Evolutionary conservation across 164 flowering plant species (phyloP), one percentile per base, ranked within the genome.

Genomic region (Liriodendron chinense): DNA sequence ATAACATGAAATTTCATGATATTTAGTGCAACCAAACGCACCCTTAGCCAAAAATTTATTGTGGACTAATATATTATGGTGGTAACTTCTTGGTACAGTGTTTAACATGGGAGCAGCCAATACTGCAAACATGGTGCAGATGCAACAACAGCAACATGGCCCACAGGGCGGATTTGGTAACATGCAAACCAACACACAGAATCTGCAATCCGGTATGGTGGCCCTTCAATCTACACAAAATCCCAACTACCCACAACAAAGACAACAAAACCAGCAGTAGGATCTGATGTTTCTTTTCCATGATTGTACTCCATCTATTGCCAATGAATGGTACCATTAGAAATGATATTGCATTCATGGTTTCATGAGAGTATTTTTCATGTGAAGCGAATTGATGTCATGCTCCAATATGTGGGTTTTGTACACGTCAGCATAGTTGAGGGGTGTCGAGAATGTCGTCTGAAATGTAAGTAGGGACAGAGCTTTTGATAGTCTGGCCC

Each of bases 91-190:
- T 7, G 4, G 70, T 76, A 69, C 90, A 95, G 99, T 92, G 90
- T 95, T 86, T 70, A 92, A 87, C 83, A 88, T 95, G 90, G 98
- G 93, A 77, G 84, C 84, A 20, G 72, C 84, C 43, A 93, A 89
- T 82, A 74, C 88, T 23, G 77, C 85, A 57, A 76, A 81, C 47
- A 89, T 93, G 95, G 87, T 89, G 90, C 85, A 84, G 1, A 80
- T 86, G 75, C 94, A 86, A 71, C 90, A 86, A 74, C 92, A 84
- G 63, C 86, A 84, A 69, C 90, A 76, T 65, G 82, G 84, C 71
- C 71, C 82, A 16, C 98, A 91, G 82, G 89, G 92, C 69, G 88
- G 89, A 68, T 93, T 84, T 70, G 94, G 94, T 6, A 91, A 78
- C 85, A 84, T 93, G 85, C 71, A 77, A 7, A 78, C 83, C 61